A percentile compares a stretch with the other conserved stretches of the same genome.
Conservation (phyloP, 2,329 filamentous ascomycete genomes). For the Ophiostoma piceae region DNA sequence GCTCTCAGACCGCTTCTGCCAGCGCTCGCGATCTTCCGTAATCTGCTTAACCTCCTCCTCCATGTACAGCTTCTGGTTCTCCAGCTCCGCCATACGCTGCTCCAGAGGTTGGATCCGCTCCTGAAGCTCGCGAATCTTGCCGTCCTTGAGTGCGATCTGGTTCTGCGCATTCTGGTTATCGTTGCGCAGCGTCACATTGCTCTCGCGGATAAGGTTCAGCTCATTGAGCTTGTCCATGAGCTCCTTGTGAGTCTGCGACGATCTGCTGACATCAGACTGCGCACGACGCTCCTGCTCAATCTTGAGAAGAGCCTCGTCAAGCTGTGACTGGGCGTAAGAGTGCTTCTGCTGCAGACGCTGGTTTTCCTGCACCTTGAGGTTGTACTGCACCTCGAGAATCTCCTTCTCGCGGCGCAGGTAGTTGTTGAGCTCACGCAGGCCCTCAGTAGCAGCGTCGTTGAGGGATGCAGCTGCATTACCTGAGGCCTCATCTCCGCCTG, state of each 20-base stretch:
- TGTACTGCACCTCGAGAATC: conserved; percentile 93
- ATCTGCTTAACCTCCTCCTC: conserved; percentile 85
- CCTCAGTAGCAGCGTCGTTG: conserved; percentile 60
- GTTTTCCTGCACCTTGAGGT: conserved; percentile 79
- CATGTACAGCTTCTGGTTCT: conserved; percentile 72
- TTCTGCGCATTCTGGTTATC: conserved; percentile 76
- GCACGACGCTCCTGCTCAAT: conserved; percentile 81
- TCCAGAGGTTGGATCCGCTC: conserved; percentile 76
- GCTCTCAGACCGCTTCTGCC: conserved; percentile 92
- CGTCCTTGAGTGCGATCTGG: conserved; percentile 67
- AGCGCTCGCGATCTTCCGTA: conserved; percentile 85
- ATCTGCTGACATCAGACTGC: conserved; percentile 66
- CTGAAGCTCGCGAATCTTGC: conserved; percentile 68
- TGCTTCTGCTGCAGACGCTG: conserved; percentile 88
- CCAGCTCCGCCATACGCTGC: conserved; percentile 71
- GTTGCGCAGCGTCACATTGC: conserved; percentile 82
- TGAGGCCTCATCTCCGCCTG: conserved; percentile 40
- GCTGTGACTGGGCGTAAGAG: conserved; percentile 76
- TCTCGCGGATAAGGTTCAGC: conserved; percentile 92
- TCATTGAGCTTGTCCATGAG: conserved; percentile 93
- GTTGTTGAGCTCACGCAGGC: conserved; percentile 81
- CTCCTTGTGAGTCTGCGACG: conserved; percentile 75
- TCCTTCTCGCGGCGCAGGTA: conserved; percentile 95
- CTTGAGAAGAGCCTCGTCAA: conserved; percentile 84
- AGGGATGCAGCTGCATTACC: conserved; percentile 44